phyloP scores from a whole-genome alignment of 345 rosid species.

The Microthlaspi erraticum region DNA sequence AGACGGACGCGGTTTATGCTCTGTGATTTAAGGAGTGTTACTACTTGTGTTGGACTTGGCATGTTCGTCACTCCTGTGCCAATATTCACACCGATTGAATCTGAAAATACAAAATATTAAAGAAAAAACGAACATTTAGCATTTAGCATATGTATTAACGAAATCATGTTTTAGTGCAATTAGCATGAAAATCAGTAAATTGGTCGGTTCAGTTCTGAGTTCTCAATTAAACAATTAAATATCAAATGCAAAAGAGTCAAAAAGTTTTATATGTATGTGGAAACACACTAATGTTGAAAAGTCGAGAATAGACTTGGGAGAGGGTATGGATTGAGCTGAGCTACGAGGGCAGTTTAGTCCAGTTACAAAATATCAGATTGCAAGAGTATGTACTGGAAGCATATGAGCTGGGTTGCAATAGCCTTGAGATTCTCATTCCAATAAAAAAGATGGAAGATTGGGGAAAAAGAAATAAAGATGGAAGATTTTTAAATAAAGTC shows the following conservation, averaged over 20 bases:
- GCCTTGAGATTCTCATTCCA: conserved; percentile 46
- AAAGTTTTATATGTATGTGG: conserved; percentile 4
- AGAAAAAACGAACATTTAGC: not conserved
- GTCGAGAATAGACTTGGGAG: conserved; percentile 19
- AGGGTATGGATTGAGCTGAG: not conserved
- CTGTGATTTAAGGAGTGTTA: conserved; percentile 84
- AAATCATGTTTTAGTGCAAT: not conserved
- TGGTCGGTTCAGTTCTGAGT: conserved; percentile 31
- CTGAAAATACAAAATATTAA: conserved; percentile 47
- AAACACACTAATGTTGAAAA: not conserved
- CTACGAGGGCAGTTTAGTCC: conserved; percentile 30
- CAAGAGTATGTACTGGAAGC: conserved; percentile 36
- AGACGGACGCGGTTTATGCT: conserved; percentile 80
- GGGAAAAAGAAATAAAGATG: not conserved
- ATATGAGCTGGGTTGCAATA: conserved; percentile 50
- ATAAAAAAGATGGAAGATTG: conserved; percentile 31
- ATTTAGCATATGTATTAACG: not conserved
- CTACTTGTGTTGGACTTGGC: conserved; percentile 92
- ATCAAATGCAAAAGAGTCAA: conserved; percentile 10
- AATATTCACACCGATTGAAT: conserved; percentile 85
- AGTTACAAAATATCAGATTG: not conserved
- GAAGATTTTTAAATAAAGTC: conserved; percentile 15
- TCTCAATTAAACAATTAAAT: conserved; percentile 7
- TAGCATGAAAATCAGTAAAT: conserved; percentile 16
- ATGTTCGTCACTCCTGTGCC: conserved; percentile 87